Base-by-base conservation (phyloP, 2,329 filamentous ascomycete species). In the Pseudogymnoascus sp. region DNA sequence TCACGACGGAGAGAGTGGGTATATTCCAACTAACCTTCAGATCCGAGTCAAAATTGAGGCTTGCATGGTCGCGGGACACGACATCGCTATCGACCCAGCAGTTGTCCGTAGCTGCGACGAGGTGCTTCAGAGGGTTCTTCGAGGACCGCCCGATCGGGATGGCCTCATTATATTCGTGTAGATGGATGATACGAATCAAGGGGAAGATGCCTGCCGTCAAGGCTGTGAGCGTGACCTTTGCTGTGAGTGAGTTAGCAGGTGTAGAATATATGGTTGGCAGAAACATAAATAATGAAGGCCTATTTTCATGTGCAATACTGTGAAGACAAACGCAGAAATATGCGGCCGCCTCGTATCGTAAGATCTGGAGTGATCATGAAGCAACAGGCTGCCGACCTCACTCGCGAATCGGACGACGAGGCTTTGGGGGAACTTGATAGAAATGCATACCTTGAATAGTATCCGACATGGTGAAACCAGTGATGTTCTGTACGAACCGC, bases 61-160 rank as follows among this genome's bases (percentile, higher is more conserved):
- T 75, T 14, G 88, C 89, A 75, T 92, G 89, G 10, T 83, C 73
- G 51, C 89, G 80, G 23, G 88, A 90, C 79, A 92, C 88, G 37
- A 91, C 88, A 0, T 88, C 84, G 64, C 84, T 88, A 68, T 90
- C 83, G 65, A 90, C 88, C 80, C 81, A 90, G 14, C 80, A 84
- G 73, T 91, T 92, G 68, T 82, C 74, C 4, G 69, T 39, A 66
- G 75, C 72, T 69, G 79, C 72, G 68, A 77, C 61, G 41, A 79
- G 76, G 8, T 79, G 78, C 60, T 82, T 82, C 43, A 71, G 71
- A 0, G 73, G 57, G 21, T 76, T 77, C 69, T 80, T 81, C 13
- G 79, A 82, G 0, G 80, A 75, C 66, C 80, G 75, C 4, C 80
- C 80, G 64, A 83, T 74, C 14, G 66, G 66, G 14, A 78, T 16